Percentiles rank a stretch among this genome's conserved stretches.
Conservation (phyloP, 495 filamentous ascomycete genomes). For the Podospora appendiculata region DNA sequence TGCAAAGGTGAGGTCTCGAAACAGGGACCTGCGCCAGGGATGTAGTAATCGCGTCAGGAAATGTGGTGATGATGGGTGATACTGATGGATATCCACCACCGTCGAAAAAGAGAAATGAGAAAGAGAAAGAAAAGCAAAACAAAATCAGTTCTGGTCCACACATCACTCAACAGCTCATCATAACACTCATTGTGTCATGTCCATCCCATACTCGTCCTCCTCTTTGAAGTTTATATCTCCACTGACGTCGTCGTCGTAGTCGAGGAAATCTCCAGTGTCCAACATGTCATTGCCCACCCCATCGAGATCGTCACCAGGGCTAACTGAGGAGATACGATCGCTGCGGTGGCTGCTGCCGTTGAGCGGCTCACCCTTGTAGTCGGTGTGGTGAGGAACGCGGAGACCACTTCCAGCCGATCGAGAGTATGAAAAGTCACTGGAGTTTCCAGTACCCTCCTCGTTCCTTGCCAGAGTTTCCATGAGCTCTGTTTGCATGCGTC, state of each 20-base stretch:
- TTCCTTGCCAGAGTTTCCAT: slow-evolving; percentile 76
- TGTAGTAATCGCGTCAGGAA: too few relatives aligned
- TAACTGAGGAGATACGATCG: slow-evolving; percentile 42
- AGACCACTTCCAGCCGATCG: slow-evolving; percentile 77
- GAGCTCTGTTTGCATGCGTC: slow-evolving; percentile 88
- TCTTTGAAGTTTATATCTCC: slow-evolving; percentile 70
- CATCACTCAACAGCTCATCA: not conserved
- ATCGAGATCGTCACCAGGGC: slow-evolving; percentile 58
- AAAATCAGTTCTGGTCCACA: not conserved
- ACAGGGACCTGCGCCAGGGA: too few relatives aligned
- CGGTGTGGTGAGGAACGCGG: slow-evolving; percentile 87
- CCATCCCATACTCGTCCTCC: slow-evolving; percentile 85
- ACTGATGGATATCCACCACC: not conserved
- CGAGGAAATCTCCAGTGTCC: slow-evolving; percentile 61
- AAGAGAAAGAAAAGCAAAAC: not conserved
- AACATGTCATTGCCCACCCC: slow-evolving; percentile 47
- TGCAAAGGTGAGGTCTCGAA: too few relatives aligned
- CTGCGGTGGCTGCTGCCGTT: slow-evolving; percentile 33
- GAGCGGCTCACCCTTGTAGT: slow-evolving; percentile 73
- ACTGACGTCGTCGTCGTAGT: slow-evolving; percentile 54
- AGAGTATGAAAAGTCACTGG: slow-evolving; percentile 61
- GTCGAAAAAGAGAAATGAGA: not conserved
- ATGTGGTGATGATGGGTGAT: too few relatives aligned
- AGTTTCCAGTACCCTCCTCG: slow-evolving; percentile 39
- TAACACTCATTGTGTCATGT: slow-evolving; percentile 35